Evolutionary conservation across 208 protist genomes (phyloP).

Genomic region (Angomonas deanei): DNA sequence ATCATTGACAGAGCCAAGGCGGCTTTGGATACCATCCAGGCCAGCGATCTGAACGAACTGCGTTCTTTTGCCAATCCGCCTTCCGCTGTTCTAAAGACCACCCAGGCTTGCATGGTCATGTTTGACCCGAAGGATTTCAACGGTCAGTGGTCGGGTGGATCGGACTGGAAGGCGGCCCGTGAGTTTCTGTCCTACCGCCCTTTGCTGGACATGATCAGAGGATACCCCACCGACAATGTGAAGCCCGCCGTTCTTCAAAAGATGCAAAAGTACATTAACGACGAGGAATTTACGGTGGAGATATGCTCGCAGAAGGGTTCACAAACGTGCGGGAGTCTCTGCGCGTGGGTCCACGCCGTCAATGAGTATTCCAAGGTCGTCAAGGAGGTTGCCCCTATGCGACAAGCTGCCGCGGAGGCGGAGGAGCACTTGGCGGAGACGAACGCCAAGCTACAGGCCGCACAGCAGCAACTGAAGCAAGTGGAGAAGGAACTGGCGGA

Average conservation of each 20-base stretch:
- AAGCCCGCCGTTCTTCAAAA: constrained; percentile 81
- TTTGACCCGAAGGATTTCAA: constrained; percentile 90
- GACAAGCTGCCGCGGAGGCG: constrained; percentile 85
- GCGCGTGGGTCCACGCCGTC: constrained; percentile 95
- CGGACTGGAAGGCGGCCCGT: constrained; percentile 87
- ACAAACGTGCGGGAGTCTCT: constrained; percentile 93
- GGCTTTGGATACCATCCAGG: constrained; percentile 92
- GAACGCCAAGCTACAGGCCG: constrained; percentile 82
- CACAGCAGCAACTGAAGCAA: constrained; percentile 82
- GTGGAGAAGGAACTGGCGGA: constrained; percentile 90
- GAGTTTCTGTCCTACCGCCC: constrained; percentile 90
- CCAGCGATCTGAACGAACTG: constrained; percentile 94
- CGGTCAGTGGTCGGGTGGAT: constrained; percentile 77
- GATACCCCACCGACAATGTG: constrained; percentile 95
- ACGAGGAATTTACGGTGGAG: constrained; percentile 94
- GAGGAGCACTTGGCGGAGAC: constrained; percentile 84
- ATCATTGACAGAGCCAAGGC: constrained; percentile 89
- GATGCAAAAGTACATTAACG: constrained; percentile 92
- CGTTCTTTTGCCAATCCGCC: constrained; percentile 93
- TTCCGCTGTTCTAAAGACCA: constrained; percentile 92
- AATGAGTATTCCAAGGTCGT: constrained; percentile 93
- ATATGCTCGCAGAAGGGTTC: constrained; percentile 90
- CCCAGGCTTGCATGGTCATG: constrained; percentile 96
- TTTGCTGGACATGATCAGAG: constrained; percentile 92
- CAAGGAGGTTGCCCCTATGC: constrained; percentile 95